A percentile compares a stretch with the other conserved stretches of the same genome.
These are phyloP conservation scores for Globisporangium apiculatum DNA, from an alignment of 352 stramenopile genomes.

Conservation along the genomic window DNA sequence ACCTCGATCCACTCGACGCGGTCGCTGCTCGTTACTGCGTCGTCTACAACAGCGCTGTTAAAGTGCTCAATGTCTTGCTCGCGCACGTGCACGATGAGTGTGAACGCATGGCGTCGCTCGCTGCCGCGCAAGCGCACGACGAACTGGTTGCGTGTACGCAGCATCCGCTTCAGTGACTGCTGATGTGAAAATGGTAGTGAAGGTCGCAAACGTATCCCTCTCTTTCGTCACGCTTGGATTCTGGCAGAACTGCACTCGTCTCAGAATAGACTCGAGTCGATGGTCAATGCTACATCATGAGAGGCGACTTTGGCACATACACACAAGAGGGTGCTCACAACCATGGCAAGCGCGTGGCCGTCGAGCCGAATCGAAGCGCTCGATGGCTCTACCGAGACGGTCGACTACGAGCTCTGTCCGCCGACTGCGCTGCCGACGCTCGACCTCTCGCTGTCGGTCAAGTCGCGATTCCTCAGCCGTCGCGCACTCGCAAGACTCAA, in stretches of 20 bases:
- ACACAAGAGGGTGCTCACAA: too few species aligned
- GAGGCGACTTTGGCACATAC: too few species aligned
- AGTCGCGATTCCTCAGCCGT: slow-evolving; percentile 12
- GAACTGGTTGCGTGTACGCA: slow-evolving; percentile 56
- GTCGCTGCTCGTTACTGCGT: not conserved
- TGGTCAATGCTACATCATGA: too few species aligned
- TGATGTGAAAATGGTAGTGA: too few species aligned
- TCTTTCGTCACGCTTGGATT: too few species aligned
- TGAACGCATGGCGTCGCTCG: slow-evolving; percentile 46
- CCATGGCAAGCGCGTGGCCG: too few species aligned
- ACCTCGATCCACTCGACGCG: not conserved
- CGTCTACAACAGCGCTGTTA: slow-evolving; percentile 16
- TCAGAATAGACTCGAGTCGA: too few species aligned
- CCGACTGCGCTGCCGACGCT: slow-evolving; percentile 2
- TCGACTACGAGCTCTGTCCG: slow-evolving; percentile 6
- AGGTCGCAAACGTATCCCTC: too few species aligned
- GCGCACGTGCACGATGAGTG: slow-evolving; percentile 48
- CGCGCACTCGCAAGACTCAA: not conserved
- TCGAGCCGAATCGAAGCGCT: too few species aligned
- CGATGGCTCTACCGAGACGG: too few species aligned
- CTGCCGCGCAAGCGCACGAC: slow-evolving; percentile 30
- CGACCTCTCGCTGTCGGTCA: slow-evolving; percentile 16
- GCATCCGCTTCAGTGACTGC: not conserved
- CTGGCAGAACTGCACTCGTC: too few species aligned
- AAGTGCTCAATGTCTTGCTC: slow-evolving; percentile 55